These are phyloP conservation scores for Pythium chondricola DNA, from an alignment of 352 stramenopile species.

Conservation along the genomic window DNA sequence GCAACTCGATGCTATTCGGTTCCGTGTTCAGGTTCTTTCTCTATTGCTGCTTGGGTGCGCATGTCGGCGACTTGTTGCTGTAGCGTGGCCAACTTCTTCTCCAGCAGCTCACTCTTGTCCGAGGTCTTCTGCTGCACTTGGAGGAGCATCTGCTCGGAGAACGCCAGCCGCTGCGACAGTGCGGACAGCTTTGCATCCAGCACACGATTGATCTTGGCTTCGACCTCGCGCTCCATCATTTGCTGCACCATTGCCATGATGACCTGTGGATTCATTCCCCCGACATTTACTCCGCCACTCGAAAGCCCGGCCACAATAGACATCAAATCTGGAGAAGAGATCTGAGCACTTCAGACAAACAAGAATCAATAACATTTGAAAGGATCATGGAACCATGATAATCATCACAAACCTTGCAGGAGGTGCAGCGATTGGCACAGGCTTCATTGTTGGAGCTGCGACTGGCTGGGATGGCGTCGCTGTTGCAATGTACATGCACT, in stretches of 20 bases:
- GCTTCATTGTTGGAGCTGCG: no score
- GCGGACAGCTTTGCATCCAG: slow-evolving; percentile 54
- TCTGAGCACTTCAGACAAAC: not conserved
- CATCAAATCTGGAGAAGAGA: slow-evolving; percentile 5
- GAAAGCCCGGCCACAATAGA: slow-evolving; percentile 9
- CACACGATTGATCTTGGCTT: slow-evolving; percentile 50
- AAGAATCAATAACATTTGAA: not conserved
- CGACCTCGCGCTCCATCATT: slow-evolving; percentile 54
- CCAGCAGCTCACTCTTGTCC: slow-evolving; percentile 25
- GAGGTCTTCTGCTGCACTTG: slow-evolving; percentile 57
- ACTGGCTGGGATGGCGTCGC: not conserved
- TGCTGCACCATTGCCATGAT: slow-evolving; percentile 53
- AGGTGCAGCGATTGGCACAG: no score
- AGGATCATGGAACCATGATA: no score
- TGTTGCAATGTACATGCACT: slow-evolving; percentile 29
- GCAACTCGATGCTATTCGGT: no score
- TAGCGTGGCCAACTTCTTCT: slow-evolving; percentile 31
- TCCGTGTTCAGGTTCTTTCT: not conserved
- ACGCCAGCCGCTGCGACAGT: slow-evolving; percentile 46
- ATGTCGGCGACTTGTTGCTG: slow-evolving; percentile 35
- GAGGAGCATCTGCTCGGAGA: slow-evolving; percentile 60
- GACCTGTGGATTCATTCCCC: slow-evolving; percentile 27
- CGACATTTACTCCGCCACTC: not conserved
- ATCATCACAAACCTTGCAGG: no score
- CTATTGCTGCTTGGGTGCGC: not conserved